Base-by-base conservation (phyloP, 2,329 filamentous ascomycete genomes). In the Akanthomyces dipterigenus region DNA sequence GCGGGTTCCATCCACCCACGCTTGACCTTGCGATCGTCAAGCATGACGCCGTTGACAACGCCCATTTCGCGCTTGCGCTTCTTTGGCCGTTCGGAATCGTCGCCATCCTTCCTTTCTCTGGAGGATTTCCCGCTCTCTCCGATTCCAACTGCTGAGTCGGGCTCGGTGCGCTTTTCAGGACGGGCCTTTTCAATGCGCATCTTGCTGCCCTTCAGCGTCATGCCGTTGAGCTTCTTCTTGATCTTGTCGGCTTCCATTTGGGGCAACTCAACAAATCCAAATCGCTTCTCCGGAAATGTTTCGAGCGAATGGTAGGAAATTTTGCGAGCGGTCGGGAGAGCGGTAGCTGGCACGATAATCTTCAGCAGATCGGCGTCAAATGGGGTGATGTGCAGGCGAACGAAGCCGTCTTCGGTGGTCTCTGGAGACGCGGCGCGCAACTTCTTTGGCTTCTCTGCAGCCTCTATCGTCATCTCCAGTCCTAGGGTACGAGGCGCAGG, bases 191-290 rank as follows among this genome's bases (percentile, higher is more conserved):
- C 91, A 63, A 99, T 84, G 63, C 86, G 86, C 68, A 98, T 85
- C 75, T 96, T 98, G 63, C 82, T 81, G 9, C 95, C 95, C 71
- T 89, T 95, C 61, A 99, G 77, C 26, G 90, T 88, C 2, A 88
- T 84, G 36, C 93, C 93, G 78, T 96, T 90, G 55, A 98, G 82
- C 77, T 95, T 98, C 77, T 89, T 93, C 77, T 88, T 91, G 59
- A 98, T 76, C 74, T 92, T 96, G n/a, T 93, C 89, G 11, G 93
- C 95, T 66, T 96, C 92, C 75, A 85, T 84, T 3, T 73, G 76
- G 0, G 93, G 93, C 42, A 99, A 76, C 51, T 96, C 92, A 63
- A 98, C 80, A 76, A 90, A 99, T 61, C 93, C 95, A 85, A 91
- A 99, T 58, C 85, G 88, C 71, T 86, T 89, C 66, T 99, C 95